Evolutionary conservation across 1,284 basidiomycete genomes (phyloP).

Genomic region (Trichosporon sp.): DNA sequence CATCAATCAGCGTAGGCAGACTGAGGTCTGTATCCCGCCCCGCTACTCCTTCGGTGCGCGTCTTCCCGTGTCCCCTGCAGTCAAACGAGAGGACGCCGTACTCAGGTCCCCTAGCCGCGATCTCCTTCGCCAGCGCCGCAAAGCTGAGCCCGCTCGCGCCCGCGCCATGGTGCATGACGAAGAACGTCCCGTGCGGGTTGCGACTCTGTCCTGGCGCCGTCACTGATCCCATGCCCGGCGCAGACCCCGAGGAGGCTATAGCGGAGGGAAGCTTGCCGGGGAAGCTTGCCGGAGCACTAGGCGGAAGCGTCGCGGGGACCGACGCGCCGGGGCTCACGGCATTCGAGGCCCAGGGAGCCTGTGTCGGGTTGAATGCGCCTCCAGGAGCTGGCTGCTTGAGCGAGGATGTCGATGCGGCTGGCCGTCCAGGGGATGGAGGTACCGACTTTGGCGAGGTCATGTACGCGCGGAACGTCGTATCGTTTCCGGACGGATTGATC

Average conservation of each 20-base stretch:
- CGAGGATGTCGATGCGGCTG: conserved; percentile 32
- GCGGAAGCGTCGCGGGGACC: background rate
- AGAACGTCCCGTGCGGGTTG: conserved; percentile 63
- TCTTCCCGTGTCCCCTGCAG: conserved; percentile 83
- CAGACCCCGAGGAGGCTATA: background rate
- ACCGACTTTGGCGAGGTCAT: conserved; percentile 62
- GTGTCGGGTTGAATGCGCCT: background rate
- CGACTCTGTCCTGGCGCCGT: conserved; percentile 9
- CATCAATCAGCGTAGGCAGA: conserved; percentile 69
- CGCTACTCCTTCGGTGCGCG: conserved; percentile 39
- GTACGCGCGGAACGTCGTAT: conserved; percentile 73
- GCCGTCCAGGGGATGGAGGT: background rate
- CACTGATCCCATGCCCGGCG: background rate
- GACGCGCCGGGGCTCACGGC: conserved; percentile 5
- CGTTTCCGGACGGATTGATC: conserved; percentile 66
- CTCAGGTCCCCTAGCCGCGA: conserved; percentile 68
- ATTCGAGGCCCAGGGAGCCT: background rate
- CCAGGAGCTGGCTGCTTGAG: conserved; percentile 32
- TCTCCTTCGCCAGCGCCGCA: conserved; percentile 80
- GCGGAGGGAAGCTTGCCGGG: conserved; percentile 4
- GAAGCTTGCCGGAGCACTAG: background rate
- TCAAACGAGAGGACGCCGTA: conserved; percentile 84
- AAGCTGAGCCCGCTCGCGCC: conserved; percentile 88
- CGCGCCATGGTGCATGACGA: conserved; percentile 93
- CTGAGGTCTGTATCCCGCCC: conserved; percentile 68